These are phyloP conservation scores for Huntiella savannae DNA, from an alignment of 2,329 filamentous ascomycete genomes.

Conservation along the genomic window DNA sequence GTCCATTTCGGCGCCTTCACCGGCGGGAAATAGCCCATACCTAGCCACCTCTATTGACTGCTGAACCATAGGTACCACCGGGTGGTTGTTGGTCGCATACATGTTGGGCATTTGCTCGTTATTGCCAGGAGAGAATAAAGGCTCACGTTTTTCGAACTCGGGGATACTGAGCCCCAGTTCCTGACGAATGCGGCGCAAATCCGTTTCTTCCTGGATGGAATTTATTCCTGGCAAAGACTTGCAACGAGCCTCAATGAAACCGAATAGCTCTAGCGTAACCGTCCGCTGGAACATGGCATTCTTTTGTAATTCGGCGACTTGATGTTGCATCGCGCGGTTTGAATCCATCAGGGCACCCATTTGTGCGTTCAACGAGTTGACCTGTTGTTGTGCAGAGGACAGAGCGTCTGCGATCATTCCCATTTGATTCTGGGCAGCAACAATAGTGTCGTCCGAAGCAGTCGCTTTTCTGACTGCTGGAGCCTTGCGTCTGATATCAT, in stretches of 20 bases:
- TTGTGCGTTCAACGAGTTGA: slow-evolving; percentile 57
- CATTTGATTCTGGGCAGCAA: slow-evolving; percentile 59
- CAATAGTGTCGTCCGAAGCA: slow-evolving; percentile 50
- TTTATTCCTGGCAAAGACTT: slow-evolving; percentile 9
- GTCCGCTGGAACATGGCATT: slow-evolving; percentile 27
- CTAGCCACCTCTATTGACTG: slow-evolving; percentile 36
- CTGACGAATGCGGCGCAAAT: slow-evolving; percentile 31
- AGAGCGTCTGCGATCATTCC: slow-evolving; percentile 6
- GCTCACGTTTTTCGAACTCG: slow-evolving; percentile 7
- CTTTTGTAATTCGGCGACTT: slow-evolving; percentile 29
- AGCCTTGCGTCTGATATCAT: slow-evolving; percentile 91
- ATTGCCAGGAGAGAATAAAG: slow-evolving; percentile 7
- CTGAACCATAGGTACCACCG: slow-evolving; percentile 26
- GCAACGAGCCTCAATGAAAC: slow-evolving; percentile 22
- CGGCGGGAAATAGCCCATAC: slow-evolving; percentile 74
- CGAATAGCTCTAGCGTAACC: slow-evolving; percentile 37
- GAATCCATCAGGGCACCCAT: slow-evolving; percentile 57
- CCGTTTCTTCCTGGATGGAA: slow-evolving; percentile 16
- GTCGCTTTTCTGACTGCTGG: slow-evolving; percentile 68
- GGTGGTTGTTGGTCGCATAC: slow-evolving; percentile 4
- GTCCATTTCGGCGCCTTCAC: slow-evolving; percentile 79
- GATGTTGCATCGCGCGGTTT: slow-evolving; percentile 43
- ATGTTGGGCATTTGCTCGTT: slow-evolving; percentile 9
- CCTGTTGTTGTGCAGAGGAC: slow-evolving; percentile 10
- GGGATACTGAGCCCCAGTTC: background rate